These are phyloP conservation scores for Fusarium sterilihyphosum DNA, from an alignment of 2,329 filamentous ascomycete genomes.

Conservation along the genomic window DNA sequence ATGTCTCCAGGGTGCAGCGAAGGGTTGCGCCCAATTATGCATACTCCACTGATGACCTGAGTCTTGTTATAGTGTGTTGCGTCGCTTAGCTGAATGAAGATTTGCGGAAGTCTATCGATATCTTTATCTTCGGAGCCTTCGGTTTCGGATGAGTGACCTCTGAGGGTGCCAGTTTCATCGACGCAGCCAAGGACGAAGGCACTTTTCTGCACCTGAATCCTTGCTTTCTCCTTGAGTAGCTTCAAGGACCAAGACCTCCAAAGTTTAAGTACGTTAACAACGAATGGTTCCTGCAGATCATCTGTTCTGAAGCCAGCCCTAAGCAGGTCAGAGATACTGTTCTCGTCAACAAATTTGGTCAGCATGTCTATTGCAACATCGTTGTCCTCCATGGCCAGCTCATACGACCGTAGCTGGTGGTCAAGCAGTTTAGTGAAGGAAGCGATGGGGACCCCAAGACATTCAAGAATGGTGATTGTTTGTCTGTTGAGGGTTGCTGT, in stretches of 20 bases:
- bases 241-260: constrained; percentile 94
- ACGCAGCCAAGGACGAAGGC: constrained; percentile 89
- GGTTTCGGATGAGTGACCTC: constrained; percentile 71
- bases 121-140: constrained; percentile 55
- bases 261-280: constrained; percentile 79
- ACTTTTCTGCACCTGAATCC: constrained; percentile 81
- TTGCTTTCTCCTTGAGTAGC: constrained; percentile 90
- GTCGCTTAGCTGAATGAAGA: constrained; percentile 85
- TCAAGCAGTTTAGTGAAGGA: constrained; percentile 76
- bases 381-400: constrained; percentile 74
- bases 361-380: constrained; percentile 73
- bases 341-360: constrained; percentile 82
- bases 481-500: constrained; percentile 88
- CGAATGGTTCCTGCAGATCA: constrained; percentile 76
- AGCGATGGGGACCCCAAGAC: constrained; percentile 74
- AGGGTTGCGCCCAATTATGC: constrained; percentile 89
- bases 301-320: constrained; percentile 79
- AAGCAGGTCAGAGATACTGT: constrained; percentile 84
- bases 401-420: constrained; percentile 73
- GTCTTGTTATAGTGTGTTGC: constrained; percentile 64
- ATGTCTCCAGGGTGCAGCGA: constrained; percentile 94
- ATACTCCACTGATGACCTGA: constrained; percentile 77
- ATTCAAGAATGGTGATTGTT: constrained; percentile 84
- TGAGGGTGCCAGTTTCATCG: constrained; percentile 82
- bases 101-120: constrained; percentile 74